Evolutionary conservation across 1,284 basidiomycete genomes (phyloP).

Genomic region (Sanghuangporus sanghuang): DNA sequence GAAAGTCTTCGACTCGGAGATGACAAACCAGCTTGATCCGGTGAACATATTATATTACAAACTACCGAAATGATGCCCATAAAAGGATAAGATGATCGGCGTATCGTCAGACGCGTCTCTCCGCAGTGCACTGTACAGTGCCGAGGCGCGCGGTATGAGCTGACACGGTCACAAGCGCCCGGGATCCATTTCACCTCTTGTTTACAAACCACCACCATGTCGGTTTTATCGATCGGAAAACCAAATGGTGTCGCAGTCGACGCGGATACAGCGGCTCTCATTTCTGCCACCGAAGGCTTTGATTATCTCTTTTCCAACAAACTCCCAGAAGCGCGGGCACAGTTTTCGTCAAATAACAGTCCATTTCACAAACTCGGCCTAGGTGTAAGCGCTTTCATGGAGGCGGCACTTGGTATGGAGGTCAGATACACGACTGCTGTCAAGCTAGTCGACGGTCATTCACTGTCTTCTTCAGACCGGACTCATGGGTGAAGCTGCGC

Average conservation of each 20-base stretch:
- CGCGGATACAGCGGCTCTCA: constrained; percentile 31
- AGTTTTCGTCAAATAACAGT: constrained; percentile 47
- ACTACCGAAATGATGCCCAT: neutral
- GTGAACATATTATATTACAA: neutral
- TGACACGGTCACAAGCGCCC: neutral
- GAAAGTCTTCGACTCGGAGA: too few relatives aligned
- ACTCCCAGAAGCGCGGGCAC: constrained; percentile 44
- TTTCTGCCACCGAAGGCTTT: constrained; percentile 54
- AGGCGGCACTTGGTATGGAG: constrained; percentile 80
- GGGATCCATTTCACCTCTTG: too few relatives aligned
- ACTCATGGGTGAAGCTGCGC: constrained; percentile 53
- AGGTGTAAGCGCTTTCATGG: constrained; percentile 68
- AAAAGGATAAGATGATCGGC: neutral
- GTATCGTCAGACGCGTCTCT: neutral
- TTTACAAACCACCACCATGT: neutral
- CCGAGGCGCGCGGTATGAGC: neutral
- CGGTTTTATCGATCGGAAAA: neutral
- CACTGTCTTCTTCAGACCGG: constrained; percentile 30
- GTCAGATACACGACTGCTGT: constrained; percentile 30
- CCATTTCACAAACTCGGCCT: constrained; percentile 68
- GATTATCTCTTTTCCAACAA: constrained; percentile 66
- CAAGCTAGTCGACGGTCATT: neutral
- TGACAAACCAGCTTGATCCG: neutral
- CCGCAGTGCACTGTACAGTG: neutral
- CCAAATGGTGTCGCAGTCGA: neutral